Evolutionary conservation across 2,329 filamentous ascomycete genomes (phyloP).

Genomic region (Diaporthe citriasiana): DNA sequence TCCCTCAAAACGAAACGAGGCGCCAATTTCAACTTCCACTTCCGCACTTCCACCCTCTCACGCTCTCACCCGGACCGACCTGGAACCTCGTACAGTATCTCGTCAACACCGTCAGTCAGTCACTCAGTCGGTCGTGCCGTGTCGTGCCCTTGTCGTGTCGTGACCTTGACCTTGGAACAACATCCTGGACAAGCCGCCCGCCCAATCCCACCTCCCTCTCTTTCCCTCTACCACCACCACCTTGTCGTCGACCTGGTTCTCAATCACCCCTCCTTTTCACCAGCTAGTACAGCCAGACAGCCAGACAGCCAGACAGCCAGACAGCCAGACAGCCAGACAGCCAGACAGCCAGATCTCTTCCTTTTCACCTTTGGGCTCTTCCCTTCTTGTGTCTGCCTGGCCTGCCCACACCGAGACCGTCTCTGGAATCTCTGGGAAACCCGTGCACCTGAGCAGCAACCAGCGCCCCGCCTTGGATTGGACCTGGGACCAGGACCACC

Average conservation of each 20-base stretch:
- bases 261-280: constrained; percentile 7
- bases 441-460: constrained; percentile 6
- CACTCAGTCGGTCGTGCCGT: constrained; percentile 33
- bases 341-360: not conserved
- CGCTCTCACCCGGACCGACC: constrained; percentile 31
- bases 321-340: not conserved
- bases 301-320: not conserved
- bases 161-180: constrained; percentile 32
- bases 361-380: not conserved
- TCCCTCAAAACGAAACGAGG: constrained; percentile 43
- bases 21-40: constrained; percentile 41
- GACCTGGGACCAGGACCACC: no score
- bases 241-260: constrained; percentile 27
- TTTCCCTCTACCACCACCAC: constrained; percentile 33
- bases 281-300: not conserved
- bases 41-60: constrained; percentile 25
- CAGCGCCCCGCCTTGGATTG: constrained; percentile 1
- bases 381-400: not conserved
- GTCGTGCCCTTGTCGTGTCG: constrained; percentile 31
- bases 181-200: constrained; percentile 24
- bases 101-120: constrained; percentile 29
- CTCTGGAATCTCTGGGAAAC: not conserved
- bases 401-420: not conserved
- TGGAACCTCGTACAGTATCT: constrained; percentile 27
- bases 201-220: constrained; percentile 26